Evolutionary conservation across 2,329 filamentous ascomycete species (phyloP).

Genomic region (Atkinsonella hypoxylon): DNA sequence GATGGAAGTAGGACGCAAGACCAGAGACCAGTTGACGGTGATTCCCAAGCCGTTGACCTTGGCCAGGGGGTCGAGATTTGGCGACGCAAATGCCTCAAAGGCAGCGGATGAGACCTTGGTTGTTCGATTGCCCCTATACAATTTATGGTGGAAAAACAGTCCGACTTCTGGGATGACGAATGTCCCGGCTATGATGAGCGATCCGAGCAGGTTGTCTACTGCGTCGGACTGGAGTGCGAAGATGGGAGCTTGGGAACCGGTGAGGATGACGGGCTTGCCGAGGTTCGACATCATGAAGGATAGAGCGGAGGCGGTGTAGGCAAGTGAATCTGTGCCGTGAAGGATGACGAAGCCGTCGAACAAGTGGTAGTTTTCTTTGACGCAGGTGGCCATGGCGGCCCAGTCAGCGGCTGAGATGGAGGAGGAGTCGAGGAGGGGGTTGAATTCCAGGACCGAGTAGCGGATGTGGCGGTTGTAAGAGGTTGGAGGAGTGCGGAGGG

Average conservation of each 20-base stretch:
- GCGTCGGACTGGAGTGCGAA: conserved; percentile 84
- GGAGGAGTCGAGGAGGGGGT: conserved; percentile 75
- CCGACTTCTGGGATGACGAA: conserved; percentile 90
- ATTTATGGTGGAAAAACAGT: conserved; percentile 83
- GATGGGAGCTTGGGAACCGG: conserved; percentile 74
- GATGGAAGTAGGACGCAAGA: conserved; percentile 62
- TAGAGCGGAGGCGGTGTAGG: conserved; percentile 79
- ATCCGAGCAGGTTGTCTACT: conserved; percentile 79
- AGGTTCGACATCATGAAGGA: conserved; percentile 90
- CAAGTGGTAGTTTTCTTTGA: conserved; percentile 73
- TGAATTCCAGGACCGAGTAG: conserved; percentile 76
- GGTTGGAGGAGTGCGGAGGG: conserved; percentile 67
- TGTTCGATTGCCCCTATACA: conserved; percentile 78
- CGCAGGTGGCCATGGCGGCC: conserved; percentile 70
- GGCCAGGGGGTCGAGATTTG: conserved; percentile 75
- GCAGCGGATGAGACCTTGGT: conserved; percentile 81
- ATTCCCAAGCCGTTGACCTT: conserved; percentile 71
- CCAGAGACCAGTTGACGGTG: conserved; percentile 67
- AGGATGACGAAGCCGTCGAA: conserved; percentile 88
- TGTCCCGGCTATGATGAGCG: conserved; percentile 79
- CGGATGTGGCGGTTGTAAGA: conserved; percentile 71
- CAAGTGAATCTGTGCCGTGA: conserved; percentile 81
- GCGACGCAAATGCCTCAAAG: conserved; percentile 78
- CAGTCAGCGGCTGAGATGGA: conserved; percentile 80
- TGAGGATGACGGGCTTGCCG: conserved; percentile 83